Evolutionary conservation across 495 filamentous ascomycete species (phyloP), one percentile per base, ranked within the genome.

Genomic region (Achaetomiella virescens): DNA sequence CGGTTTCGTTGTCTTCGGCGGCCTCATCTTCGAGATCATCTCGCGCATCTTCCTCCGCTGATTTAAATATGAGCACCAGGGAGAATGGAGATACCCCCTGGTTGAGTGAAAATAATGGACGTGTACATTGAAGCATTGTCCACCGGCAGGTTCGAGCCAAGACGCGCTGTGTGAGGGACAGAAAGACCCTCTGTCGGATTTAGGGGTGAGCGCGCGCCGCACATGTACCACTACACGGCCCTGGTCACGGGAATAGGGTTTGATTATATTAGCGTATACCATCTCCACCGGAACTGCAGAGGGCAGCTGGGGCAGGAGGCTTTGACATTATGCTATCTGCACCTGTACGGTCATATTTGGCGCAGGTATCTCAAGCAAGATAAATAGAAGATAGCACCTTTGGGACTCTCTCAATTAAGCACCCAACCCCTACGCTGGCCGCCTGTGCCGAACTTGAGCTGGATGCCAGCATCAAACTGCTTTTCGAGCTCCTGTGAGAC

Each of bases 1-100:
- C 52, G 85, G 73, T 18, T 96, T 96, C 72, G 79, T 92, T 52
- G 77, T 96, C 54, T 88, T 89, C 68, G 91, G 91, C 53, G 90
- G 90, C 36, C 72, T 95, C 24, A 61, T 91, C 48, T 90, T 96
- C 68, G 91, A 96, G 67, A 70, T 93, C 43, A 54, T 97, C 57
- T 76, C 76, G 31, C 81, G 88, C 55, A 75, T 98, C 62, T 87
- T 97, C 68, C 78, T 88, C 55, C 67, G 70, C 60, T 71, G 51
- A 60, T 49, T 42, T 15, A 35, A 11, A 48, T 2, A 0, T 25
- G n/a, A 7, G 14, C 21, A 15, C 44, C 9, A 20, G 25, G 48
- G 37, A 40, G 33, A 35, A 22, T 17, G 20, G 17, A 3, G 11
- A 50, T 17, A 38, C 24, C 22, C 20, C 4, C 8, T 12, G 21